Evolutionary conservation across 371 early-diverging fungal species (phyloP), one percentile per base, ranked within the genome.

Genomic region (Mucor velutinosus): DNA sequence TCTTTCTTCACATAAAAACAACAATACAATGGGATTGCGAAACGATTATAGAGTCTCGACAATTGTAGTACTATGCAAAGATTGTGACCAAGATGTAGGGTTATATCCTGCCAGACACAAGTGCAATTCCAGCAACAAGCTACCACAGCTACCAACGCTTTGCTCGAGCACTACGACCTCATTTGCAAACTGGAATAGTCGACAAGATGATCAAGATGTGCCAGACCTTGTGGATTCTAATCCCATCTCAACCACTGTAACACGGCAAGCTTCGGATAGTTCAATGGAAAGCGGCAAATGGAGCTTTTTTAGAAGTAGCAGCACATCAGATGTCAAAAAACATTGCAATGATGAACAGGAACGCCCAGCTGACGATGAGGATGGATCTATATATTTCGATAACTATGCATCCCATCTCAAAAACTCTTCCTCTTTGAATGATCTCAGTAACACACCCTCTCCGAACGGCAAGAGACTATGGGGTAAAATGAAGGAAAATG

Each of bases 11-110:
- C 30, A 30, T 32, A n/a, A 33, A 19, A 5, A 29, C 11, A 51
- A 23, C 8, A 23, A 51, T 5, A 32, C 4, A 17, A 66, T 66
- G 67, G 67, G 61, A 21, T 15, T 56, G 7, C 37, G 45, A 32
- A 66, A 66, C 25, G 91, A 90, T 71, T 90, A 90, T 70, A 77
- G 91, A 65, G 79, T 90, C 32, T 90, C 91, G 11, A 78, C 79
- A 43, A 71, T 90, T 23, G 84, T 80, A 21, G 83, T 90, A 12
- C 75, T 86, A 39, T 90, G 91, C 70, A 86, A 84, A 70, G 91
- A 90, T 62, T 90, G 91, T 70, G 81, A 82, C 12, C 78, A 86
- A 59, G 91, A 90, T 64, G 91, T 90, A 23, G 91, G 91, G 1
- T 60, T 83, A 17, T 90, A 89, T 62, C 91, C 91, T 15, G 87